Evolutionary conservation across 176 grass and related monocot species (phyloP).

Genomic region (Pontederia crassipes): DNA sequence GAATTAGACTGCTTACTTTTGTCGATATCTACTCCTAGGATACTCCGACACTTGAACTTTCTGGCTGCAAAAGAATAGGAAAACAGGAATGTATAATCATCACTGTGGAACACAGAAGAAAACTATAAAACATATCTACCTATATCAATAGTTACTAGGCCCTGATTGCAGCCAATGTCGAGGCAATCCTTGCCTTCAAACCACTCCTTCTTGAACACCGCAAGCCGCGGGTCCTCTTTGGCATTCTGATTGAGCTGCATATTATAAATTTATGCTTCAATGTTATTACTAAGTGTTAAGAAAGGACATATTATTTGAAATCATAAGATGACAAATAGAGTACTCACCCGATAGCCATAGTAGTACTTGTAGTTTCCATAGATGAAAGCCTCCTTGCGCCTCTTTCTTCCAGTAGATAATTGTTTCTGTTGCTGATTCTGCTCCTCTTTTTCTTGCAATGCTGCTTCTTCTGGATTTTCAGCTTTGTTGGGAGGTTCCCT

Average conservation of each 20-base stretch:
- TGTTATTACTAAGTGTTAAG: neutral
- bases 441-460: neutral
- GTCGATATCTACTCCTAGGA: slow-evolving; percentile 90
- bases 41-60: slow-evolving; percentile 76
- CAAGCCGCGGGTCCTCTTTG: slow-evolving; percentile 76
- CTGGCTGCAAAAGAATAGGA: slow-evolving; percentile 38
- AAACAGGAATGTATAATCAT: slow-evolving; percentile 12
- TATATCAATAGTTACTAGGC: slow-evolving; percentile 67
- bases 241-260: slow-evolving; percentile 49
- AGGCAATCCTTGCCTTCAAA: slow-evolving; percentile 95
- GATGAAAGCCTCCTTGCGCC: slow-evolving; percentile 51
- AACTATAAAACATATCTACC: slow-evolving; percentile 27
- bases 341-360: slow-evolving; percentile 76
- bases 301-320: neutral
- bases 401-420: slow-evolving; percentile 10
- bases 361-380: slow-evolving; percentile 94
- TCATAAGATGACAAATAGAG: neutral
- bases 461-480: neutral
- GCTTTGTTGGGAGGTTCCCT: slow-evolving; percentile 1
- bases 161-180: slow-evolving; percentile 94
- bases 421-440: neutral
- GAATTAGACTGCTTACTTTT: slow-evolving; percentile 33
- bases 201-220: slow-evolving; percentile 68
- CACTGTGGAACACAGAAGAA: neutral
- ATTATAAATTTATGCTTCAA: neutral